Percentiles rank a stretch among this genome's conserved stretches.
Evolutionary conservation across 805 yeast species (phyloP).

Genomic region (Wickerhamomyces ciferrii): DNA sequence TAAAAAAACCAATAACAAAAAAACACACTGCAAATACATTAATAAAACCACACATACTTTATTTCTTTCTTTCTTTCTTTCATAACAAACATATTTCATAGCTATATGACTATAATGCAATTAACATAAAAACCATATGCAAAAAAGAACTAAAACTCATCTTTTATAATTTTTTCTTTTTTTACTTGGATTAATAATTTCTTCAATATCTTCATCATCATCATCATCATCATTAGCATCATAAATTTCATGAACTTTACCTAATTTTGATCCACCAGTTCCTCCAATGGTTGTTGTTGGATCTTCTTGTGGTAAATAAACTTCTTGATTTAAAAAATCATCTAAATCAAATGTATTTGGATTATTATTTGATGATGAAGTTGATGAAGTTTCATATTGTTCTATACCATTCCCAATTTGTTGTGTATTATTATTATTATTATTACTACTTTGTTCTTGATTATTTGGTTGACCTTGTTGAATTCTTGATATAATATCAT

Average conservation of each 20-base stretch:
- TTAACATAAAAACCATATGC: too few species aligned
- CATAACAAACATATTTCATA: too few species aligned
- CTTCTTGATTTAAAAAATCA: slow-evolving; percentile 15
- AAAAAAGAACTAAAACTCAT: too few species aligned
- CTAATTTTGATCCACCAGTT: too few species aligned
- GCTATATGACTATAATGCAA: too few species aligned
- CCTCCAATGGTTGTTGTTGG: too few species aligned
- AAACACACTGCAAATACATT: too few species aligned
- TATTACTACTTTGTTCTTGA: neutral
- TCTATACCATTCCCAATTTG: too few species aligned
- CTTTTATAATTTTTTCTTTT: slow-evolving; percentile 2
- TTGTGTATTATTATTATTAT: neutral
- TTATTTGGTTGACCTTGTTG: slow-evolving; percentile 6
- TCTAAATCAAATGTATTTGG: slow-evolving; percentile 15
- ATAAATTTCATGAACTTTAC: slow-evolving; percentile 1
- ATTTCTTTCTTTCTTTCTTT: too few species aligned
- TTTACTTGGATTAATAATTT: slow-evolving; percentile 6
- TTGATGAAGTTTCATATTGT: neutral
- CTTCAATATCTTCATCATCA: slow-evolving; percentile 4
- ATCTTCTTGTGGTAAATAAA: neutral
- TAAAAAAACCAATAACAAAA: too few species aligned
- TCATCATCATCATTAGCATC: neutral
- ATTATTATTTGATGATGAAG: neutral
- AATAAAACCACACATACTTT: too few species aligned
- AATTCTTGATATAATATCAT: slow-evolving; percentile 17